Evolutionary conservation across 2,329 filamentous ascomycete species (phyloP), one percentile per base, ranked within the genome.

Genomic region (Sordariomycetes sp.): DNA sequence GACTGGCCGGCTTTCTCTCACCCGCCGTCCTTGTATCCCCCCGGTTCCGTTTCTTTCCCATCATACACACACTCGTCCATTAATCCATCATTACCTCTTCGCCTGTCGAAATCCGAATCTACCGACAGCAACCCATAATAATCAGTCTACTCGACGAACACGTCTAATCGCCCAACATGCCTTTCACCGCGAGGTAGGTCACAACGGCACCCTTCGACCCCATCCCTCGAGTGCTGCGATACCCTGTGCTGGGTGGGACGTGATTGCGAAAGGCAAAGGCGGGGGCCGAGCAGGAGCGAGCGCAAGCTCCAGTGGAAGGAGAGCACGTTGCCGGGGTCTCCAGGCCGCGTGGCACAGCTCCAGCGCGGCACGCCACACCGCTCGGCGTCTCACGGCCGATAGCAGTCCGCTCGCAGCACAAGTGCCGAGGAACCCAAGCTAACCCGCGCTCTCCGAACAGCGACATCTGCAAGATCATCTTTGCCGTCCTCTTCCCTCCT

Each of bases 401-500:
- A n/a, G n/a, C n/a, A n/a, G n/a, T n/a, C n/a, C n/a, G n/a, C n/a
- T n/a, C n/a, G n/a, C n/a, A n/a, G n/a, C n/a, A n/a, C n/a, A n/a
- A 37, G 22, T 22, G 18, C 43, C 8, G 12, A n/a, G 18, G n/a
- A 48, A 48, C n/a, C n/a, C 43, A 20, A 48, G 28, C 60, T 61
- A 55, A 61, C 58, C 18, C 16, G n/a, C 43, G 7, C 10, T 35
- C 5, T 46, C 57, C 56, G n/a, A 22, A 55, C 51, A 75, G 73
- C 66, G 80, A 84, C 64, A 82, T 84, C 65, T 81, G 77, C 80
- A 84, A 84, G 75, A 82, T 84, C 79, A 82, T 96, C 76, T 81
- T 96, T 76, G 91, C 91, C 79, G 79, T 96, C 79, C 78, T 96
- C 77, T 84, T 96, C 64, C 91, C 91, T 59, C 91, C 91, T 71